Conservation (phyloP, 2,329 filamentous ascomycete species). For the Coccinonectria pachysandricola region DNA sequence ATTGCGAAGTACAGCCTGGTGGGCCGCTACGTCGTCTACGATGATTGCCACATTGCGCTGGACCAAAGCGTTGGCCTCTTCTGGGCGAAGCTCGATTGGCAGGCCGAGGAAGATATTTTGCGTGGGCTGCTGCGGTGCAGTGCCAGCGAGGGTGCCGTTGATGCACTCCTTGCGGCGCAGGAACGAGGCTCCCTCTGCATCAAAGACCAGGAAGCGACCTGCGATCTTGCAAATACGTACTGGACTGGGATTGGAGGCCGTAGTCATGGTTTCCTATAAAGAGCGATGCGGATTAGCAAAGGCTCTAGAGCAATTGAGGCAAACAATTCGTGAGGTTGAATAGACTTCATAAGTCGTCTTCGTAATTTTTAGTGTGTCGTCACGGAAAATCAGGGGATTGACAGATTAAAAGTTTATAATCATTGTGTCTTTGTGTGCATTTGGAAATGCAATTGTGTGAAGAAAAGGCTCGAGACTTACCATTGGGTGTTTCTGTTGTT, state of each 20-base stretch:
- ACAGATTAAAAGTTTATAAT: slow-evolving; percentile 47
- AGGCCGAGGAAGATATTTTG: slow-evolving; percentile 90
- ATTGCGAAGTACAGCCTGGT: slow-evolving; percentile 52
- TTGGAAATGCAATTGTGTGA: slow-evolving; percentile 1
- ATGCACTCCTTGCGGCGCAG: slow-evolving; percentile 74
- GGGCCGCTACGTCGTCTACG: slow-evolving; percentile 66
- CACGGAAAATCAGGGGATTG: slow-evolving; percentile 46
- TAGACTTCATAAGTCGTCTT: slow-evolving; percentile 34
- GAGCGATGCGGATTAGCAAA: slow-evolving; percentile 11
- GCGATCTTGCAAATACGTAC: slow-evolving; percentile 75
- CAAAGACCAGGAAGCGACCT: slow-evolving; percentile 81
- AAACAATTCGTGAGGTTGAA: slow-evolving; percentile 3
- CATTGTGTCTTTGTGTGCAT: slow-evolving; percentile 24
- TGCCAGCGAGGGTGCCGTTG: slow-evolving; percentile 76
- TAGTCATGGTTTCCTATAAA: slow-evolving; percentile 14
- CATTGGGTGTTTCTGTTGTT: slow-evolving; percentile 8
- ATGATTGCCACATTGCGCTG: slow-evolving; percentile 68
- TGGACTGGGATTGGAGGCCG: slow-evolving; percentile 23
- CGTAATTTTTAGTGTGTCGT: slow-evolving; percentile 33
- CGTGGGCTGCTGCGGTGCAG: slow-evolving; percentile 82
- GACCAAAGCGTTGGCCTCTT: slow-evolving; percentile 76
- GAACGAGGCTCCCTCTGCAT: slow-evolving; percentile 67
- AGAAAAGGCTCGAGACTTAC: slow-evolving; percentile 11
- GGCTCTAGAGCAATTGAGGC: slow-evolving; percentile 4
- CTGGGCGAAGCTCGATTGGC: slow-evolving; percentile 80